Evolutionary conservation across 148 eudicot genomes (phyloP).

Genomic region (Heliamphora exappendiculata): DNA sequence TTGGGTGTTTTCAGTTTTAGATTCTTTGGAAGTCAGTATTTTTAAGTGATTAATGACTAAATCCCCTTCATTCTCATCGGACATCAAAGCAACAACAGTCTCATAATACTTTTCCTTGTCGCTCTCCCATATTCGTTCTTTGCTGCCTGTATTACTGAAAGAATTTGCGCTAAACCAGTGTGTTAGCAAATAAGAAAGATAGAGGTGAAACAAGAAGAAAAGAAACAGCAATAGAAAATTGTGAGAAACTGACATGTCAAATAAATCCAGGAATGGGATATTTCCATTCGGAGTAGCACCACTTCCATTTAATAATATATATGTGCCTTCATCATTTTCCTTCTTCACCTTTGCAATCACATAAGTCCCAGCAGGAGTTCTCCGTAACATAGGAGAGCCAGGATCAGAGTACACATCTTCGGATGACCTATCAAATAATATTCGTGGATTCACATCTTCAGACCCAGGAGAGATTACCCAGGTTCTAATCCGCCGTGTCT

Average conservation of each 20-base stretch:
- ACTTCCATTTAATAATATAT: constrained; percentile 69
- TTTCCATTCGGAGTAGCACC: constrained; percentile 95
- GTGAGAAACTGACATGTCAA: constrained; percentile 66
- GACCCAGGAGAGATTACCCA: constrained; percentile 88
- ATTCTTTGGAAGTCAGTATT: constrained; percentile 82
- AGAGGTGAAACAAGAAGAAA: not conserved
- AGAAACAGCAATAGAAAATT: not conserved
- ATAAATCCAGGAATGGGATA: constrained; percentile 84
- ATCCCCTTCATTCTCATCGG: constrained; percentile 74
- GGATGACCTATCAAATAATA: constrained; percentile 86
- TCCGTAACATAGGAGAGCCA: constrained; percentile 92
- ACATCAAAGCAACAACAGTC: constrained; percentile 80
- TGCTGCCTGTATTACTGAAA: constrained; percentile 72
- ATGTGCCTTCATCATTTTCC: constrained; percentile 61
- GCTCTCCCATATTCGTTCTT: constrained; percentile 97
- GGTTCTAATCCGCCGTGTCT: constrained; percentile 72
- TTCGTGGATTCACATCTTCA: constrained; percentile 51
- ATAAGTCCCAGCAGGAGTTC: constrained; percentile 68
- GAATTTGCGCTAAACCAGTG: constrained; percentile 16
- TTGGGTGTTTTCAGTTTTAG: constrained; percentile 93
- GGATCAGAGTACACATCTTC: constrained; percentile 98
- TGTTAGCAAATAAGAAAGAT: constrained; percentile 13
- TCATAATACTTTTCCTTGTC: constrained; percentile 89
- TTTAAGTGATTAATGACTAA: constrained; percentile 52
- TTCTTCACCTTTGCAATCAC: constrained; percentile 76